Evolutionary conservation across 495 filamentous ascomycete species (phyloP), one percentile per base, ranked within the genome.

Genomic region (Podospora fimiseda): DNA sequence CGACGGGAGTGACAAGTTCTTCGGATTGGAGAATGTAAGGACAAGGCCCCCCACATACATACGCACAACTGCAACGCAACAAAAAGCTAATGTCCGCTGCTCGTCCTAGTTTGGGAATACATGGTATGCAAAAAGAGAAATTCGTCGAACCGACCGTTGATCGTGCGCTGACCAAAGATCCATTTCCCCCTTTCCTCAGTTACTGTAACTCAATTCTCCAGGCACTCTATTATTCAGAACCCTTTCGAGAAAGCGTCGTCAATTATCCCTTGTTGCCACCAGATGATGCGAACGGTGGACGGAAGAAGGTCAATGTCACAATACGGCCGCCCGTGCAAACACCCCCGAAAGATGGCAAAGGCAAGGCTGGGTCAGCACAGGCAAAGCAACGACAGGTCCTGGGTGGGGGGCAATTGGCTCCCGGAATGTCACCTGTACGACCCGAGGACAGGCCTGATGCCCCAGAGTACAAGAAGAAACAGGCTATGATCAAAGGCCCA

Each of bases 141-240:
- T 24, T 6, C n/a, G 7, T 48, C 46, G 11, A 45, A 27, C 24
- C 0, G 6, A 41, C 6, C 27, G 11, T 42, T 36, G 47, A 36
- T 19, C 6, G 11, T 9, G 21, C 24, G 20, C 67, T 76, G 43
- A 75, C 60, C 22, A n/a, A n/a, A n/a, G n/a, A 15, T 13, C 13
- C 30, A 30, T 48, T 22, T 24, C 23, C 15, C 44, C n/a, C 7
- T 9, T 21, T n/a, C 15, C 1, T 16, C 54, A 95, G 90, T 61
- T 98, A 98, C 68, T 94, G 89, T 72, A 98, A 97, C 66, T 98
- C 93, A 9, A 95, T 98, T 60, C 76, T 98, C 57, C 93, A 98
- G 75, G 95, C 90, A 58, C 82, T 98, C 46, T 97, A 93, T 68
- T 95, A 90, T 71, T 96, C 93, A 2, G 87, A 88, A 40, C 87